Evolutionary conservation across 2,329 filamentous ascomycete genomes (phyloP).

Genomic region (Leptosphaerulina australis): DNA sequence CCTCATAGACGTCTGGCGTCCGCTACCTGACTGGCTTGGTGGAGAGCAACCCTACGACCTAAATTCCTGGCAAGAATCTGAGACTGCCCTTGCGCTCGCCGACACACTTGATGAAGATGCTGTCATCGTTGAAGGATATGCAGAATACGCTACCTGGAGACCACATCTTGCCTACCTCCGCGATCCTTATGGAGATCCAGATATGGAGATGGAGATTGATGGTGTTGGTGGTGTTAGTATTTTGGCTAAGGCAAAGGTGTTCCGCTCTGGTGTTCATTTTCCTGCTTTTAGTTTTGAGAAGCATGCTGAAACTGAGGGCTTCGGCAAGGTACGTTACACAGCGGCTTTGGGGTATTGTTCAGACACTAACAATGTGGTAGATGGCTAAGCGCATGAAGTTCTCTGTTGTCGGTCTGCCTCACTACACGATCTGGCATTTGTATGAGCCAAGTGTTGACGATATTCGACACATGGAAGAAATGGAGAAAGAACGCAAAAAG

Average conservation of each 20-base stretch:
- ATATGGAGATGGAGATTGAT: constrained; percentile 99
- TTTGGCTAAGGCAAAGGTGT: constrained; percentile 92
- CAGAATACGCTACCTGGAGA: constrained; percentile 97
- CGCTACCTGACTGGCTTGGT: constrained; percentile 97
- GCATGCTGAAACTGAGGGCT: constrained; percentile 97
- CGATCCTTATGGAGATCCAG: constrained; percentile 94
- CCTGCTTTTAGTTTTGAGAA: constrained; percentile 98
- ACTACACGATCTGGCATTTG: constrained; percentile 99
- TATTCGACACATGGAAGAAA: constrained; percentile 97
- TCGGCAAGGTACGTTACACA: constrained; percentile 78
- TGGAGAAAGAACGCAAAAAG: constrained; percentile 84
- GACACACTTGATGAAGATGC: constrained; percentile 97
- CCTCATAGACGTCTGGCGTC: constrained; percentile 80
- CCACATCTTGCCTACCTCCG: constrained; percentile 95
- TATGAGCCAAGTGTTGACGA: constrained; percentile 99
- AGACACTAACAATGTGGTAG: constrained; percentile 56
- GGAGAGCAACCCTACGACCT: constrained; percentile 98
- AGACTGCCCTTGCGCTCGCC: constrained; percentile 89
- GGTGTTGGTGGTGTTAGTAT: constrained; percentile 98
- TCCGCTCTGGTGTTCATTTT: constrained; percentile 94
- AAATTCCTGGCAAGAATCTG: constrained; percentile 99
- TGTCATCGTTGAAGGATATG: constrained; percentile 98
- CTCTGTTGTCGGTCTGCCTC: constrained; percentile 91
- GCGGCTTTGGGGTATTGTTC: neutral
- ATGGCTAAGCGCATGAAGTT: constrained; percentile 98